Percentiles rank a stretch among this genome's conserved stretches.
These are phyloP conservation scores for Caryocar brasiliense DNA, from an alignment of 441 rosid species.

Conservation along the genomic window DNA sequence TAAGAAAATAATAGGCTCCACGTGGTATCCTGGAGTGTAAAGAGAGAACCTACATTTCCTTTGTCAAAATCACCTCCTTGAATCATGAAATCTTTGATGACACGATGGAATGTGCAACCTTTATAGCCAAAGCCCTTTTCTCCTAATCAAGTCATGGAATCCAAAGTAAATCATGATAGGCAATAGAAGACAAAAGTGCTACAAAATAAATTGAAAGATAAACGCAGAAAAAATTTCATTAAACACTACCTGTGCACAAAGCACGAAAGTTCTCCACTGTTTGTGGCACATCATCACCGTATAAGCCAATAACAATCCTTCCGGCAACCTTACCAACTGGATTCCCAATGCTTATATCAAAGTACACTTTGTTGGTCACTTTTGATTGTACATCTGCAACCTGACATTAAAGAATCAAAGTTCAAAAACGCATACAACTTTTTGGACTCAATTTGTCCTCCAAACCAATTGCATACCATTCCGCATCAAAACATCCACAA, in stretches of 20 bases:
- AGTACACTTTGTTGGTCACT: conserved; percentile 78
- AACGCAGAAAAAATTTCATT: not conserved
- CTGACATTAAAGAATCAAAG: conserved; percentile 38
- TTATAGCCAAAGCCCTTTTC: conserved; percentile 95
- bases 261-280: conserved; percentile 94
- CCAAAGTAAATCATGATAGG: not conserved
- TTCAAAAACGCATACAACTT: no score
- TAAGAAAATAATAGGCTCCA: no score
- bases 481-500: not conserved
- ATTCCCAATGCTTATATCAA: conserved; percentile 86
- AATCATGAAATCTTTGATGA: conserved; percentile 94
- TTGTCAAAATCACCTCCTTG: conserved; percentile 98
- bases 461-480: no score
- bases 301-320: conserved; percentile 83
- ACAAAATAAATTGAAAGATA: no score
- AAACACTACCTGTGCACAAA: conserved; percentile 67
- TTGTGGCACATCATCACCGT: conserved; percentile 89
- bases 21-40: not conserved
- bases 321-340: conserved; percentile 84
- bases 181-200: no score
- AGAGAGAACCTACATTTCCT: conserved; percentile 63
- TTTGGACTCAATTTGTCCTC: no score
- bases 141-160: conserved; percentile 36
- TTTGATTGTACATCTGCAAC: conserved; percentile 50
- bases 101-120: conserved; percentile 76